Evolutionary conservation across 2,329 filamentous ascomycete species (phyloP), one percentile per base, ranked within the genome.

Genomic region (Monosporascus sp.): DNA sequence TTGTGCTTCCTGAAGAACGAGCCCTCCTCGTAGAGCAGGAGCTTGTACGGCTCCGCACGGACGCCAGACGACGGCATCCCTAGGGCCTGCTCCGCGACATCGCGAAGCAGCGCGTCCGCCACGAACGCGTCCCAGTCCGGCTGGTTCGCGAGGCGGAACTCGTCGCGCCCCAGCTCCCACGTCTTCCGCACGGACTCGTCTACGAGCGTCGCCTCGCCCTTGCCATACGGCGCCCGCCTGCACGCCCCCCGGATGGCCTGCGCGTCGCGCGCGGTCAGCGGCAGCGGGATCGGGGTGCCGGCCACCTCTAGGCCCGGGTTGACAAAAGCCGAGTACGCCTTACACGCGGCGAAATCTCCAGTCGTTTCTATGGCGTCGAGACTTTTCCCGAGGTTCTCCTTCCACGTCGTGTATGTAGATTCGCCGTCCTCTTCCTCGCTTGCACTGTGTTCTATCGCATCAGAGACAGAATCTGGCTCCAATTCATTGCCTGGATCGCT

Each of bases 1-100:
- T 70, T 67, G 54, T 76, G 71, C 0, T 66, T 57, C 53, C 73
- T 72, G 62, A 76, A 75, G 55, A 74, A 70, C 1, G 72, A 72
- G 0, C 73, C 74, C 47, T 70, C 59, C 51, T 74, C 72, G 60
- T 76, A 77, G 1, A 77, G 58, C 3, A 74, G 57, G 49, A 77
- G 54, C 52, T 76, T 75, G 61, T 71, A 70, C 3, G 65, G 61
- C 43, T 71, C 60, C 26, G 43, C 43, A 3, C 43, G 43, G 22
- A 46, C 16, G 2, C n/a, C 20, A 3, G 31, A 35, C 31, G 31
- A 14, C 24, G 24, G 16, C 22, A 46, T 26, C 5, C 16, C 43
- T 24, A 46, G 20, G 22, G 14, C 1, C 7, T 31, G 2, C 2
- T 14, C 31, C 31, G 20, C 43, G 14, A 27, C 3, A 5, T 26